These are phyloP conservation scores for Diplodia sapinea DNA, from an alignment of 2,329 filamentous ascomycete genomes.

Conservation along the genomic window DNA sequence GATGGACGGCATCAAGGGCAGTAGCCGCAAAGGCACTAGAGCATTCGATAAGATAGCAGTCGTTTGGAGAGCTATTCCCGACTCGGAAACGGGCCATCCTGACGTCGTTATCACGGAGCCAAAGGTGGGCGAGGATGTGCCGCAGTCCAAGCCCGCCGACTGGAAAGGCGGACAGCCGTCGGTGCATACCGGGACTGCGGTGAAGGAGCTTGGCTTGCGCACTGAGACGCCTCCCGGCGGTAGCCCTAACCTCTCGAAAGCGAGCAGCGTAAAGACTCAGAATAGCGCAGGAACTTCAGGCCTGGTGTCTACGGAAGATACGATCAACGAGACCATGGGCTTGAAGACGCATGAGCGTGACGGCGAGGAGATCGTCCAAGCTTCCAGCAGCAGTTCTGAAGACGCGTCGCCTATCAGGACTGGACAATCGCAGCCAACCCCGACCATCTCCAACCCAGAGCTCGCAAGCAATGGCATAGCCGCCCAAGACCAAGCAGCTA, in stretches of 20 bases:
- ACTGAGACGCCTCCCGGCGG: constrained; percentile 60
- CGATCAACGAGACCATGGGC: constrained; percentile 41
- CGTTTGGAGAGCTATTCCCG: constrained; percentile 70
- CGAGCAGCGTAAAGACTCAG: constrained; percentile 68
- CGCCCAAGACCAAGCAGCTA: constrained; percentile 2
- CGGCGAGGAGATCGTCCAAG: constrained; percentile 43
- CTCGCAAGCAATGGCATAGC: constrained; percentile 6
- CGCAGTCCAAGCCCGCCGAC: constrained; percentile 72
- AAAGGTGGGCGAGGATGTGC: constrained; percentile 68
- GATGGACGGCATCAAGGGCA: constrained; percentile 96
- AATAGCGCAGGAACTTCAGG: constrained; percentile 35
- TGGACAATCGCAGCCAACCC: background rate
- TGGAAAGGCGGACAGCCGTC: constrained; percentile 68
- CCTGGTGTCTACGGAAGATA: constrained; percentile 42
- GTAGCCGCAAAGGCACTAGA: constrained; percentile 77
- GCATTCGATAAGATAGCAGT: constrained; percentile 84
- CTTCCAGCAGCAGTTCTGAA: constrained; percentile 36
- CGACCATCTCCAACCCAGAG: constrained; percentile 15
- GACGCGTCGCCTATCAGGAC: constrained; percentile 3
- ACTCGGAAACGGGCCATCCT: constrained; percentile 38
- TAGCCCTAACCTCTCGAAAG: constrained; percentile 69
- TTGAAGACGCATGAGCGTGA: constrained; percentile 49
- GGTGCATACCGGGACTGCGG: constrained; percentile 34
- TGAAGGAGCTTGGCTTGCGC: constrained; percentile 72
- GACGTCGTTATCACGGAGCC: constrained; percentile 67